These are phyloP conservation scores for Leishmania tropica DNA, from an alignment of 208 protist genomes.

Conservation along the genomic window DNA sequence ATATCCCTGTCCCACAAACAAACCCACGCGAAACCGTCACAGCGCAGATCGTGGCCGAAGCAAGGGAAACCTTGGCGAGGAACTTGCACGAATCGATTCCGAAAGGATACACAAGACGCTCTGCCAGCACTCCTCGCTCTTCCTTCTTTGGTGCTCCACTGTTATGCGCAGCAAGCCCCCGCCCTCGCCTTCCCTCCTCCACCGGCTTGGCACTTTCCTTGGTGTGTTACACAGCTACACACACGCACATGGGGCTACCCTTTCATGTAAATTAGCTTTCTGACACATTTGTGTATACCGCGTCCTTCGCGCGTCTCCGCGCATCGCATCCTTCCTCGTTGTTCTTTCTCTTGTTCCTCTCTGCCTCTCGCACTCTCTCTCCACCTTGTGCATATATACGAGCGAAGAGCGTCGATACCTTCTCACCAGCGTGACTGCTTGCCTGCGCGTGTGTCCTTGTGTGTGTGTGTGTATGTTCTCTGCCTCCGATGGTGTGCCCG, in stretches of 20 bases:
- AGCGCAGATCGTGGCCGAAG: background rate
- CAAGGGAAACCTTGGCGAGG: background rate
- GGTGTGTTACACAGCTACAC: background rate
- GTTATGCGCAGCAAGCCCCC: background rate
- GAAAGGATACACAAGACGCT: background rate
- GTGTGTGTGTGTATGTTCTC: background rate
- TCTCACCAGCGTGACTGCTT: background rate
- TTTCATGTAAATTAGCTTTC: constrained; percentile 1
- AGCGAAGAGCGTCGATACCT: constrained; percentile 1
- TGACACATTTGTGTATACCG: background rate
- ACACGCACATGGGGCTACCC: background rate
- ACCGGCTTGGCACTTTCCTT: background rate
- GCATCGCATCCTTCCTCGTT: background rate
- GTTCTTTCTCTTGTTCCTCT: background rate
- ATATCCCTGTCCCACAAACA: background rate
- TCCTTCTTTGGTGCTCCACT: background rate
- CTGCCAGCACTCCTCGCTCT: background rate
- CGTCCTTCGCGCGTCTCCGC: background rate
- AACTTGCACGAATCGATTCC: background rate
- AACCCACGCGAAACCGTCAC: background rate
- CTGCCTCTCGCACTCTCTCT: background rate
- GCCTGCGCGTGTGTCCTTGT: background rate
- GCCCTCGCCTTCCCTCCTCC: background rate
- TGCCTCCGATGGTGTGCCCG: too few relatives aligned
- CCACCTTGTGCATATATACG: background rate